phyloP scores from a whole-genome alignment of 768 basidiomycete genomes.

The Suillus americanus region DNA sequence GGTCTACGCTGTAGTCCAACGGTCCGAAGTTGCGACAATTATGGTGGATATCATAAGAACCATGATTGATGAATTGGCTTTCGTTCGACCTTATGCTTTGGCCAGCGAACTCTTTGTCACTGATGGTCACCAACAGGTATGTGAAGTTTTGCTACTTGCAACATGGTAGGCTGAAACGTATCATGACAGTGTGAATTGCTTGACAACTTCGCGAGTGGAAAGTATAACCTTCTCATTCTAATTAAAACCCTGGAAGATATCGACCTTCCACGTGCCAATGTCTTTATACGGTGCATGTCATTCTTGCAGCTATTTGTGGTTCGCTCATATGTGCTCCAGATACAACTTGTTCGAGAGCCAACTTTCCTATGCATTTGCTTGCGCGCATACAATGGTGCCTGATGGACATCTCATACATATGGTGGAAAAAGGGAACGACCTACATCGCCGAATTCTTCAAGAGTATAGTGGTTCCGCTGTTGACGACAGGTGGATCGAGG shows the following conservation, averaged over 20 bases:
- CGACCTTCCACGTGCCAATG: conserved; percentile 53
- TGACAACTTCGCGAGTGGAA: conserved; percentile 51
- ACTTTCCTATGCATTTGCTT: conserved; percentile 56
- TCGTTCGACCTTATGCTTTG: conserved; percentile 55
- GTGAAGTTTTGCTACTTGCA: conserved; percentile 8
- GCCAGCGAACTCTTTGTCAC: conserved; percentile 35
- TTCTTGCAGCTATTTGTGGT: background rate
- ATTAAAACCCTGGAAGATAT: conserved; percentile 61
- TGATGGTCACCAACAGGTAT: conserved; percentile 35
- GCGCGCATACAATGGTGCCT: conserved; percentile 45
- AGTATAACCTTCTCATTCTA: conserved; percentile 62
- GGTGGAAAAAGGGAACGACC: conserved; percentile 56
- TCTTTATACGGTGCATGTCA: conserved; percentile 58
- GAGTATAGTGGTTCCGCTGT: conserved; percentile 39
- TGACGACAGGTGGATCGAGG: conserved; percentile 52
- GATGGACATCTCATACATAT: conserved; percentile 61
- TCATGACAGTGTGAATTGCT: conserved; percentile 41
- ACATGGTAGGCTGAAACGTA: conserved; percentile 22
- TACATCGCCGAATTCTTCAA: conserved; percentile 53
- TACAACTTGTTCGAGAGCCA: conserved; percentile 65
- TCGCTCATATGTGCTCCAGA: conserved; percentile 32
- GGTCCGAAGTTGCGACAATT: conserved; percentile 51
- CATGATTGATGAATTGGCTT: conserved; percentile 48
- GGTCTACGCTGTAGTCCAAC: conserved; percentile 45
- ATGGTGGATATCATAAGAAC: conserved; percentile 59